Evolutionary conservation across 2,329 filamentous ascomycete genomes (phyloP), one percentile per base, ranked within the genome.

Genomic region (Calonectria ilicicola): DNA sequence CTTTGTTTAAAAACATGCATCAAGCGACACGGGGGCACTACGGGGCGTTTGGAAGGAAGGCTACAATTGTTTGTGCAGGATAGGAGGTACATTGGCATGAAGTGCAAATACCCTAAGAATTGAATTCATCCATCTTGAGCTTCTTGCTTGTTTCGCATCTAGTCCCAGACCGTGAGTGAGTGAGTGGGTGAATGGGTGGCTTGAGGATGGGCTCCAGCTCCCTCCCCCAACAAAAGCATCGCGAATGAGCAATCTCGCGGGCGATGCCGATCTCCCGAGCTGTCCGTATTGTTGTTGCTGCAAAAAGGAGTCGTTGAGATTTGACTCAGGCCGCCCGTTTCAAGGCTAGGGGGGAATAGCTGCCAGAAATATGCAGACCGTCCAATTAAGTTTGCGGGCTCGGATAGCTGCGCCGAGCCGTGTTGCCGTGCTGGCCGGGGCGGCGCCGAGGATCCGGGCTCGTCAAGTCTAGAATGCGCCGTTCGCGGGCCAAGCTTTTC

Each of bases 391-490:
- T 38, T 40, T 40, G 53, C 35, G 32, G 32, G 35, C 53, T 60
- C 53, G 53, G 53, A 60, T 60, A 60, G 32, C 53, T 60, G 53
- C 53, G 53, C 53, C 53, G 53, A 40, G 21, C 21, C 53, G 35
- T 47, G 32, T 23, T 60, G 58, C 40, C 58, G 40, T 46, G 26
- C 40, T 63, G 58, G 40, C 58, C 40, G 58, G 40, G 23, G 40
- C 58, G 58, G 58, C 58, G 27, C 40, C 58, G 58, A 63, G 10
- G 38, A 29, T 46, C 58, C 58, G 58, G 17, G 58, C 58, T 17
- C 58, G 27, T 17, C 10, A 12, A 63, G 26, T 44, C 58, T 63
- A 63, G 58, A 42, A 46, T 44, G 6, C 21, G 35, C 38, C 35
- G 14, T 35, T 4, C 14, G 7, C 38, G 14, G 35, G 47, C 47